These are phyloP conservation scores for Cordyceps militaris DNA, from an alignment of 2,329 filamentous ascomycete species.

Conservation along the genomic window DNA sequence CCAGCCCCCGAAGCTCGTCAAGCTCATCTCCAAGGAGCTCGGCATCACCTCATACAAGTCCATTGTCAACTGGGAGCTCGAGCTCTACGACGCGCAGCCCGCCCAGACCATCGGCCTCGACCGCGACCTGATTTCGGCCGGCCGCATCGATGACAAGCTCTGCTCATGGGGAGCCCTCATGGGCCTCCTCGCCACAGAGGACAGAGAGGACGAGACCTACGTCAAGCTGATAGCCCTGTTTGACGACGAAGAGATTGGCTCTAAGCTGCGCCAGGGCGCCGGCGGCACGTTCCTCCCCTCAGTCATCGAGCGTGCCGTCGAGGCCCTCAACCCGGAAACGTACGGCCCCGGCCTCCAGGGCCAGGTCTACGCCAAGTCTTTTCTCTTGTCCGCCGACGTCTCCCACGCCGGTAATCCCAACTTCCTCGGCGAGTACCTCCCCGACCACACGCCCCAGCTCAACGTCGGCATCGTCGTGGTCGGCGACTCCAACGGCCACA, in stretches of 20 bases:
- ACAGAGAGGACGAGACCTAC: conserved; percentile 51
- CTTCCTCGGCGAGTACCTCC: conserved; percentile 76
- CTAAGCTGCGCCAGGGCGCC: conserved; percentile 81
- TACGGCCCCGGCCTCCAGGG: conserved; percentile 59
- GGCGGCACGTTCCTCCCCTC: conserved; percentile 79
- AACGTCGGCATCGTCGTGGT: conserved; percentile 81
- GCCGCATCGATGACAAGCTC: conserved; percentile 94
- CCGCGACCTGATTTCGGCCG: conserved; percentile 90
- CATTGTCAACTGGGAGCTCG: conserved; percentile 94
- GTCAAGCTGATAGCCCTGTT: conserved; percentile 92
- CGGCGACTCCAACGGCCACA: conserved; percentile 84
- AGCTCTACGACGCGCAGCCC: conserved; percentile 86
- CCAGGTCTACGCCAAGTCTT: conserved; percentile 84
- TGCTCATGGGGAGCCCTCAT: conserved; percentile 90
- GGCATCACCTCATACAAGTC: conserved; percentile 60
- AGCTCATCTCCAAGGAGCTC: conserved; percentile 73
- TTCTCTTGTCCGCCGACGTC: conserved; percentile 88
- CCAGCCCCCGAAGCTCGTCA: conserved; percentile 79
- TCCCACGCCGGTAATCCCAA: conserved; percentile 94
- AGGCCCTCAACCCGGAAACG: conserved; percentile 50
- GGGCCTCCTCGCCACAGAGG: conserved; percentile 64
- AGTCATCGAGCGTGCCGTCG: conserved; percentile 73
- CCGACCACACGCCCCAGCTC: conserved; percentile 77
- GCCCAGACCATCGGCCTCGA: conserved; percentile 78
- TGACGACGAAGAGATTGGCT: conserved; percentile 95